These are phyloP conservation scores for Termitomyces sp. DNA, from an alignment of 768 basidiomycete species.

Conservation along the genomic window DNA sequence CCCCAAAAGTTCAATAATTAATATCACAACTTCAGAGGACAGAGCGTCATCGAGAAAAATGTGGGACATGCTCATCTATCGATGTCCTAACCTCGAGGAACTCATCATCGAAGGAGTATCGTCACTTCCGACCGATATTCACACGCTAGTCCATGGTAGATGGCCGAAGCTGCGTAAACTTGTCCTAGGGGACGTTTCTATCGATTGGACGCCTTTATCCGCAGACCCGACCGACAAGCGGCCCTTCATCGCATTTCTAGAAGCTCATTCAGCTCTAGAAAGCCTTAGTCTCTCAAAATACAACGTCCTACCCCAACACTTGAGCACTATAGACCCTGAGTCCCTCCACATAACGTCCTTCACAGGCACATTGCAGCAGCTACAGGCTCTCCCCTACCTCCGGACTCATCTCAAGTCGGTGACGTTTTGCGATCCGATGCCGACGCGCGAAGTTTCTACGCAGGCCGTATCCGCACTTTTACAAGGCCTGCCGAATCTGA, in stretches of 20 bases:
- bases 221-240: constrained; percentile 41
- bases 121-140: constrained; percentile 51
- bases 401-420: constrained; percentile 51
- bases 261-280: constrained; percentile 54
- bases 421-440: constrained; percentile 61
- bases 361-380: constrained; percentile 62
- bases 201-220: constrained; percentile 47
- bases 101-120: constrained; percentile 55
- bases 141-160: constrained; percentile 51
- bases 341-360: constrained; percentile 57
- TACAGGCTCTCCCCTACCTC: constrained; percentile 56
- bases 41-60: constrained; percentile 47
- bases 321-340: constrained; percentile 42
- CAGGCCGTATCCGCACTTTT: constrained; percentile 59
- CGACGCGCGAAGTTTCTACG: constrained; percentile 65
- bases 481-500: constrained; percentile 50
- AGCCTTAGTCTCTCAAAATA: constrained; percentile 49
- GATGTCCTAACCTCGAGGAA: constrained; percentile 65
- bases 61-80: constrained; percentile 69
- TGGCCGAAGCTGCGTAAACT: constrained; percentile 67
- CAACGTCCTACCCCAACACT: constrained; percentile 49
- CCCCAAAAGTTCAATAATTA: background rate
- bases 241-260: constrained; percentile 66
- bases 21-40: constrained; percentile 35
- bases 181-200: constrained; percentile 60